Evolutionary conservation across 352 stramenopile species (phyloP).

Genomic region (Hyaloperonospora arabidopsidis): DNA sequence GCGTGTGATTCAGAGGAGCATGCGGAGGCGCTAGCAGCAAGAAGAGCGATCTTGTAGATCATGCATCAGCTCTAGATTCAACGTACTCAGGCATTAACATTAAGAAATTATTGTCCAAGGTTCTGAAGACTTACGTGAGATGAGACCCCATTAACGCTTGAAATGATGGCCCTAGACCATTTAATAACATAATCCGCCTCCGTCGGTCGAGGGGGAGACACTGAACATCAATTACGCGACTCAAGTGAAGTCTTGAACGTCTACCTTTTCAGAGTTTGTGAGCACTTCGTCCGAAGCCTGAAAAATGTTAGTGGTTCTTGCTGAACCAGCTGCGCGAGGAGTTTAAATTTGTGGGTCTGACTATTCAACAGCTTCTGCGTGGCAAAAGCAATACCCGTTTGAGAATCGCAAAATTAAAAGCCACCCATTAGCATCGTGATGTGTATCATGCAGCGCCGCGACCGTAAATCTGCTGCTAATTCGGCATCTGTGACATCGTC

Average conservation of each 20-base stretch:
- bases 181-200: conserved; percentile 72
- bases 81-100: conserved; percentile 56
- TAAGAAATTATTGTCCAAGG: conserved; percentile 69
- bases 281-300: conserved; percentile 64
- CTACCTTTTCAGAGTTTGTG: conserved; percentile 78
- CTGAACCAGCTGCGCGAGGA: conserved; percentile 74
- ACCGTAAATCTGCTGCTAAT: conserved; percentile 1
- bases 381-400: conserved; percentile 79
- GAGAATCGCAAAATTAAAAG: conserved; percentile 75
- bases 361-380: conserved; percentile 60
- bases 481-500: not conserved
- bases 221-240: conserved; percentile 86
- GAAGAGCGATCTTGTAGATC: conserved; percentile 55
- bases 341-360: conserved; percentile 80
- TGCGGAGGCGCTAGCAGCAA: conserved; percentile 68
- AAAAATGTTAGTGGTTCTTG: conserved; percentile 72
- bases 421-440: conserved; percentile 58
- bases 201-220: conserved; percentile 76
- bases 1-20: conserved; percentile 71
- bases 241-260: conserved; percentile 73
- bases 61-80: conserved; percentile 47
- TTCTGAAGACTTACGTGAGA: conserved; percentile 75
- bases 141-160: conserved; percentile 75
- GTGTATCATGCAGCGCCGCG: conserved; percentile 45
- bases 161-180: conserved; percentile 83